These are phyloP conservation scores for Tulasnella sp. DNA, from an alignment of 768 basidiomycete genomes.

Conservation along the genomic window DNA sequence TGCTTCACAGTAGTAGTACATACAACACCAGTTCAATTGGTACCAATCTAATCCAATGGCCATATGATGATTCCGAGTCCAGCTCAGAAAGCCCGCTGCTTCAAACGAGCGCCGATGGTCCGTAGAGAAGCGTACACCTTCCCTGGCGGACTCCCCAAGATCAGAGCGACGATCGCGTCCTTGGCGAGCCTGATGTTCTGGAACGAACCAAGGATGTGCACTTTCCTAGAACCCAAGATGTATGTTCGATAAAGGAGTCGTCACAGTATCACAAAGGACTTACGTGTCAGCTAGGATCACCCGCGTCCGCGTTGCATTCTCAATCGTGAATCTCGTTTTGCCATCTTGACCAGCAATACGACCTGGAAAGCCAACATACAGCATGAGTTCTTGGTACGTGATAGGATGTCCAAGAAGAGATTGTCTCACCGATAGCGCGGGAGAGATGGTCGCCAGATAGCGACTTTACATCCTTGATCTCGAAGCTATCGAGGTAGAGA, in stretches of 20 bases:
- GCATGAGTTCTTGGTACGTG: no score
- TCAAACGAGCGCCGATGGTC: constrained; percentile 87
- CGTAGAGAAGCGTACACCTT: constrained; percentile 86
- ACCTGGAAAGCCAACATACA: constrained; percentile 49
- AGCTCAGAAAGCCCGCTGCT: constrained; percentile 69
- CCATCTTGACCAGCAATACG: constrained; percentile 98
- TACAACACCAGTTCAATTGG: no score
- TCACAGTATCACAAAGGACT: constrained; percentile 27
- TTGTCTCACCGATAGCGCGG: constrained; percentile 75
- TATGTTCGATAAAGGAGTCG: constrained; percentile 13
- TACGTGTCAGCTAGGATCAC: constrained; percentile 97
- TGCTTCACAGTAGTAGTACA: no score
- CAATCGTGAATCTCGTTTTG: constrained; percentile 97
- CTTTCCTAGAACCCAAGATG: constrained; percentile 50
- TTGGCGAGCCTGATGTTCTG: constrained; percentile 97
- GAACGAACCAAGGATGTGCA: constrained; percentile 97
- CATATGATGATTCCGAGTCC: no score
- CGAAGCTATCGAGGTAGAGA: constrained; percentile 95
- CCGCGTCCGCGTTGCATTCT: constrained; percentile 93
- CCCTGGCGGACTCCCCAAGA: constrained; percentile 90
- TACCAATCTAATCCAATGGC: no score
- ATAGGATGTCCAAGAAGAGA: not conserved
- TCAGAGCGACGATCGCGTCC: constrained; percentile 90
- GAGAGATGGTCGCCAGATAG: constrained; percentile 95
- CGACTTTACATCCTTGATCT: constrained; percentile 98